These are phyloP conservation scores for Colletotrichum nymphaeae DNA, from an alignment of 2,329 filamentous ascomycete genomes.

Conservation along the genomic window DNA sequence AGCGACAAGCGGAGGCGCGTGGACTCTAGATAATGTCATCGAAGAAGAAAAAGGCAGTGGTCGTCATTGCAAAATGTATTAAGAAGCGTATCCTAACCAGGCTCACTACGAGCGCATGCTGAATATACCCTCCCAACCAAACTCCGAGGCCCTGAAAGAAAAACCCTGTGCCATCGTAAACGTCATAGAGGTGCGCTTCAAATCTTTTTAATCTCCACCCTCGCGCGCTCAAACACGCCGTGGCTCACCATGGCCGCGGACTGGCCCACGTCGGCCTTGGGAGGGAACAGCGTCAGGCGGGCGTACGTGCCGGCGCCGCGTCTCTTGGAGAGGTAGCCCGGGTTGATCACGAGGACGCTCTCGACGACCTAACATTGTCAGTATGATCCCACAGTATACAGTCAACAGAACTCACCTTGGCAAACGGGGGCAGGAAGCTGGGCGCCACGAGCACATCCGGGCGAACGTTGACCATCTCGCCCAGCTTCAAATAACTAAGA, in stretches of 20 bases:
- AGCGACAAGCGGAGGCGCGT: slow-evolving; percentile 69
- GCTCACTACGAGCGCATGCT: slow-evolving; percentile 21
- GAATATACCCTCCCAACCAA: slow-evolving; percentile 36
- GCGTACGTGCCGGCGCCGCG: slow-evolving; percentile 88
- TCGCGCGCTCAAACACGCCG: slow-evolving; percentile 82
- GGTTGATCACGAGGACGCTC: slow-evolving; percentile 90
- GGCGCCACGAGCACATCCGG: slow-evolving; percentile 89
- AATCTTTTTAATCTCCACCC: slow-evolving; percentile 90
- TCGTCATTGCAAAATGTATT: slow-evolving; percentile 9
- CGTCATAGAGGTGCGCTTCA: slow-evolving; percentile 39
- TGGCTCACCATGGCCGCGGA: slow-evolving; percentile 73
- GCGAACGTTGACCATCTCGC: slow-evolving; percentile 87
- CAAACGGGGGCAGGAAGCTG: slow-evolving; percentile 86
- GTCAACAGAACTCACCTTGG: slow-evolving; percentile 71
- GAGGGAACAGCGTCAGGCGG: slow-evolving; percentile 79
- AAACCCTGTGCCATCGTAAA: slow-evolving; percentile 18
- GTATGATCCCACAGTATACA: neutral
- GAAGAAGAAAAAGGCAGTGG: too few species aligned
- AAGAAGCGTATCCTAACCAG: slow-evolving; percentile 24
- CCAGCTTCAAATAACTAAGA: slow-evolving; percentile 84
- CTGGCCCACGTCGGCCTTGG: slow-evolving; percentile 67
- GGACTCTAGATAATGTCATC: slow-evolving; percentile 51
- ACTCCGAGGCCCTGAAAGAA: slow-evolving; percentile 3
- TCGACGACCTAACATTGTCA: slow-evolving; percentile 78
- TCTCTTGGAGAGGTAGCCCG: slow-evolving; percentile 86